Conservation (phyloP, 768 basidiomycete species). For the Hebeloma cylindrosporum region DNA sequence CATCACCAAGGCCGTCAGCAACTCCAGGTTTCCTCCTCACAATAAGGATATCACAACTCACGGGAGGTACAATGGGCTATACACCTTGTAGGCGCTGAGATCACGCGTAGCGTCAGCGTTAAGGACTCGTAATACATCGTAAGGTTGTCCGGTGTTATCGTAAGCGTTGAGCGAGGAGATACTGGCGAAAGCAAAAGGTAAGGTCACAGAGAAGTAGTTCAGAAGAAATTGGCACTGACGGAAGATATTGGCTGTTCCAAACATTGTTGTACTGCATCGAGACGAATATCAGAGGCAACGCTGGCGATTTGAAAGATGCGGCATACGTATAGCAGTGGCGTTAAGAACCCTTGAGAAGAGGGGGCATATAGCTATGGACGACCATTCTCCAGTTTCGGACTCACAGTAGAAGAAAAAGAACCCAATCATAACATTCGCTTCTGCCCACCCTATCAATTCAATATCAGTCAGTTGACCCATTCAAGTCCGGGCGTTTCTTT, state of each 20-base stretch:
- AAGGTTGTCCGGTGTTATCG: slow-evolving; percentile 55
- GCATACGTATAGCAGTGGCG: slow-evolving; percentile 48
- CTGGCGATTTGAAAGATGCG: not conserved
- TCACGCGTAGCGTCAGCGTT: slow-evolving; percentile 40
- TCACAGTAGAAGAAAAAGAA: slow-evolving; percentile 68
- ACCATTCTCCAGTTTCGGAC: slow-evolving; percentile 11
- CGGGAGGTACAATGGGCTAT: slow-evolving; percentile 50
- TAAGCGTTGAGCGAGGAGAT: slow-evolving; percentile 52
- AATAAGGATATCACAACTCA: slow-evolving; percentile 19
- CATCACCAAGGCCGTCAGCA: not conserved
- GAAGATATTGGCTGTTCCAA: slow-evolving; percentile 59
- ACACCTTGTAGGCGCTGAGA: slow-evolving; percentile 43
- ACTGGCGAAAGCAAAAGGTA: slow-evolving; percentile 15
- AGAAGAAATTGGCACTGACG: slow-evolving; percentile 35
- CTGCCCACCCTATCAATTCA: slow-evolving; percentile 60
- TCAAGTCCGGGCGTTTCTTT: not conserved
- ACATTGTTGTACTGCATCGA: slow-evolving; percentile 46
- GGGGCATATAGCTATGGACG: not conserved
- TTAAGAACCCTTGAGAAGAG: slow-evolving; percentile 42
- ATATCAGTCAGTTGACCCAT: not conserved
- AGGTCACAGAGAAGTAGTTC: not conserved
- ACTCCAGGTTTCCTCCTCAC: not conserved
- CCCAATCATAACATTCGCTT: slow-evolving; percentile 64
- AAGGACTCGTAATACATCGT: slow-evolving; percentile 45
- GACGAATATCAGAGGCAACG: slow-evolving; percentile 5